Base-by-base conservation (phyloP, 352 stramenopile genomes). In the Blastocystis hominis region DNA sequence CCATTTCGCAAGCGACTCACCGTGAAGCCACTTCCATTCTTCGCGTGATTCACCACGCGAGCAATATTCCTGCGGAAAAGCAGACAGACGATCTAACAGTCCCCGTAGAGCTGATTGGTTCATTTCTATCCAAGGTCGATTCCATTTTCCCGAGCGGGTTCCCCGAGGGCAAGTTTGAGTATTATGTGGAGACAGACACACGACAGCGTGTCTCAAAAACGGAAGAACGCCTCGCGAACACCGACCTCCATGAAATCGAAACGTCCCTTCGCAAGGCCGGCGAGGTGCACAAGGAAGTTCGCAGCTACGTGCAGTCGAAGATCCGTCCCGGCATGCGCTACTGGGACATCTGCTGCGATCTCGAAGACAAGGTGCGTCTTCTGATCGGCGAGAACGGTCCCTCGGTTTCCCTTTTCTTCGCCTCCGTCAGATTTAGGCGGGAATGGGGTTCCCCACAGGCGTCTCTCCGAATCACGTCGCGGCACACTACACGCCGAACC, bases 401-500 rank as follows among this genome's bases (percentile, higher is more conserved):
- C 4, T 42, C 30, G 3, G 70, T 80, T 38, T 46, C 10, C 13
- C 17, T 75, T 54, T 13, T 1, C 46, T 9, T 36, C 46, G 6
- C 0, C 0, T 36, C n/a, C 46, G 13, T 47, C 50, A 10, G 24
- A 34, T 36, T 17, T 55, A 56, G 40, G 68, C 66, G 6, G 95
- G 94, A 84, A 97, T 97, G 89, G 95, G 90, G 0, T 98, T 97
- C 90, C 96, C 96, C 2, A 98, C 95, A 3, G 96, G 96, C 46
- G 98, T 94, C 89, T 96, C 92, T 53, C 88, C 98, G 15, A 98
- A 98, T 90, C 93, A 98, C 90, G 94, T 98, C 7, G 95, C 95
- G 9, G 96, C 96, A 7, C 96, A 98, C 90, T 98, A 98, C 90
- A 98, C 95, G 47, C 96, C 96, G 30, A 98, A 98, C 89, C 89